phyloP scores from a whole-genome alignment of 345 rosid genomes.

The Euphorbia tirucalli region DNA sequence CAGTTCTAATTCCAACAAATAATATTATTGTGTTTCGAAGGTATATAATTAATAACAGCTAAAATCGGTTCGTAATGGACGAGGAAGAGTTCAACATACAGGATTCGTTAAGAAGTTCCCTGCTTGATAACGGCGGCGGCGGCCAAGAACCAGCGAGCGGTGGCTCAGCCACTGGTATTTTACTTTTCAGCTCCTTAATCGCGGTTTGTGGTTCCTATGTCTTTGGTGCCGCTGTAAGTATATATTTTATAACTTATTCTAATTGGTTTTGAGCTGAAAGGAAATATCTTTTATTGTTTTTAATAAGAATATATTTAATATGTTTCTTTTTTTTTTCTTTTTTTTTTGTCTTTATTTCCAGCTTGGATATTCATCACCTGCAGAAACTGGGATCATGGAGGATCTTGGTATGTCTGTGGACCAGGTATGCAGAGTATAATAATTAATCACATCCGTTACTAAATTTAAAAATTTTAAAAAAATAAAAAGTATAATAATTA shows the following conservation, averaged over 20 bases:
- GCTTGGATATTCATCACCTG: constrained; percentile 44
- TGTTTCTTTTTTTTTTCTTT: background rate
- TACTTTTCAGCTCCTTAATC: background rate
- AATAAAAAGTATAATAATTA: no score
- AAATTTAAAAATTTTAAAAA: no score
- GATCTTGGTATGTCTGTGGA: constrained; percentile 60
- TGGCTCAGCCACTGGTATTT: background rate
- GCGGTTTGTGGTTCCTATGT: constrained; percentile 13
- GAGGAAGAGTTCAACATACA: background rate
- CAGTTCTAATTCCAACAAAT: no score
- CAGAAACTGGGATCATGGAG: constrained; percentile 54
- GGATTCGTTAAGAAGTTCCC: background rate
- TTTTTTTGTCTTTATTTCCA: background rate
- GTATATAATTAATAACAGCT: no score
- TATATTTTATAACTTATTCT: background rate
- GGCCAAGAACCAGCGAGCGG: background rate
- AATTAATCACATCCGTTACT: no score
- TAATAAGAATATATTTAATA: no score
- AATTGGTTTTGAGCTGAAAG: no score
- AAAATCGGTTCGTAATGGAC: no score
- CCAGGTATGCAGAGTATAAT: background rate
- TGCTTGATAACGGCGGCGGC: background rate
- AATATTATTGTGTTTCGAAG: no score
- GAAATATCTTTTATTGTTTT: background rate
- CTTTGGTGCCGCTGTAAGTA: constrained; percentile 6